Base-by-base conservation (phyloP, 768 basidiomycete species). In the Termitomyces sp. region DNA sequence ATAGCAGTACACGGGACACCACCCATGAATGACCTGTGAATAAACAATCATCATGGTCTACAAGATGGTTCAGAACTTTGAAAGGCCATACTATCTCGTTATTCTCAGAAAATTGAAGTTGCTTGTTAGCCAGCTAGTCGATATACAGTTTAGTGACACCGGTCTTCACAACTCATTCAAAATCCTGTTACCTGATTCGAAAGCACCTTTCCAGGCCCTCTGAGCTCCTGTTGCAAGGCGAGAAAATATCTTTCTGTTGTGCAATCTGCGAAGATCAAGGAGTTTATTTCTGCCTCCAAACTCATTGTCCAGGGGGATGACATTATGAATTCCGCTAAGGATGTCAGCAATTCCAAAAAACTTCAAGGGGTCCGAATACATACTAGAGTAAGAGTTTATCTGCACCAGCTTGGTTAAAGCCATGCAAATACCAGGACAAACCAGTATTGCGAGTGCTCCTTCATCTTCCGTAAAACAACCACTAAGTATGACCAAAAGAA, bases 291-390 rank as follows among this genome's bases (percentile, higher is more conserved):
- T 7, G 68, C 66, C 52, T 66, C 67, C 34, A 89, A 68, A 29
- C 70, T 77, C 18, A 69, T 65, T 2, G 82, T 79, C 81, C 85
- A 86, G 3, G 82, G 81, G 16, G 82, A 82, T 41, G 65, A 67
- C 16, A 65, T 59, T 49, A 71, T 65, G 51, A 67, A 71, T 28
- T 61, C 62, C 22, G 56, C 73, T 75, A 24, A 34, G 12, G 10
- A 44, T 39, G 20, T 55, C 18, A 55, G 46, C 36, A 33, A 48
- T 24, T 37, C 37, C 9, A 9, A 24, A 2, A 5, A 18, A 56
- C 2, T 31, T 33, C 10, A 8, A 34, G 20, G 8, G 18, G 26
- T 29, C 24, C 18, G n/a, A n/a, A 26, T 24, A 50, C 74, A 57
- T 62, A 77, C 76, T 56, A 3, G 66, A 58, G 13, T 37, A 47